Evolutionary conservation across 2,329 filamentous ascomycete genomes (phyloP), one percentile per base, ranked within the genome.

Genomic region (Calonectria hawksworthii): DNA sequence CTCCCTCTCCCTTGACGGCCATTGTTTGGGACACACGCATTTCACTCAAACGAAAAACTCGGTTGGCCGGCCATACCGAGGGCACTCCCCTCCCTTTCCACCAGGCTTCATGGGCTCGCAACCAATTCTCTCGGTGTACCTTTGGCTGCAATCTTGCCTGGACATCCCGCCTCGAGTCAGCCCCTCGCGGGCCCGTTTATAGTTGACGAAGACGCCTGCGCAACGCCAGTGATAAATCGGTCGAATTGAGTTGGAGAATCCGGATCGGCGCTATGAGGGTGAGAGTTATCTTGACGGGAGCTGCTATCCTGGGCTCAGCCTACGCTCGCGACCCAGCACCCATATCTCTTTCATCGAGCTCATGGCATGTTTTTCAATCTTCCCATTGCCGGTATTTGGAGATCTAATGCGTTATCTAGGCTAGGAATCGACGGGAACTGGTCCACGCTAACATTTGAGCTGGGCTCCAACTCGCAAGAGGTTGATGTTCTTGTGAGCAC

Each of bases 391-490:
- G 9, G 44, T 9, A 6, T 6, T 28, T 36, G 2, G n/a, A n/a
- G 41, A 21, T 44, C 74, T 82, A 74, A 82, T 26, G 16, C 16
- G 50, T 32, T 16, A 41, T 51, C 47, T 70, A 92, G 91, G 91
- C 88, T 90, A 75, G 92, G 92, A 63, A 88, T 90, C 77, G 93
- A 95, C 82, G 93, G 93, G 13, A 89, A 89, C 76, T 96, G 94
- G 94, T 95, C 93, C 21, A 91, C 93, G 9, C 91, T 95, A 77
- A 88, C 87, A 16, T 87, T 96, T 61, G 74, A 78, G 8, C 74
- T 90, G 86, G 79, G 87, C 90, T 83, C 85, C 26, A 78, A 83
- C 13, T 80, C 79, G 9, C 81, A 86, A 68, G 36, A 77, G 13
- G 80, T 87, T 74, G 83, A 86, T 77, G 83, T 88, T 38, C 81